Base-by-base conservation (phyloP, 371 early-diverging fungal genomes). In the Mucor plumbeus region DNA sequence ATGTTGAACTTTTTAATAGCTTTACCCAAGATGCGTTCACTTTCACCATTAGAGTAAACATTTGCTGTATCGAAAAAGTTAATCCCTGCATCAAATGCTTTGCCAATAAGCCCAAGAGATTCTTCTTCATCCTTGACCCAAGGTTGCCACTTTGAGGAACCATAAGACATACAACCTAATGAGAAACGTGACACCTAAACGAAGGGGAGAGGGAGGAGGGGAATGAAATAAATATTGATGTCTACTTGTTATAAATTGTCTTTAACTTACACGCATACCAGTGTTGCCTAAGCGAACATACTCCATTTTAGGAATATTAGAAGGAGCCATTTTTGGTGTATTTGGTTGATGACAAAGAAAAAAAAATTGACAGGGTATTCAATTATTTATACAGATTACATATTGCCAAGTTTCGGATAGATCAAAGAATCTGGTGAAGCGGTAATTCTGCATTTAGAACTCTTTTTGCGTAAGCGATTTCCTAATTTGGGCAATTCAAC, bases 61-160 rank as follows among this genome's bases (percentile, higher is more conserved):
- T 81, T 72, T 8, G 68, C 67, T 35, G 70, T 75, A 35, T 70
- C 76, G 38, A 71, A 78, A 38, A 76, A 80, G 53, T 80, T 76
- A 56, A 82, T 79, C 15, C 84, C 84, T 7, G 74, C 74, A 21
- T 81, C 78, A 59, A 68, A 83, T 1, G 84, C 83, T 19, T 68
- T 60, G 14, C 72, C 71, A 48, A 84, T 77, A 26, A 84, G 33
- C 15, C 69, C 68, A 13, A 81, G 48, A 14, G 75, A 67, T 35
- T 80, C 78, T 35, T 68, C 77, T 50, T 72, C 73, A 26, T 80
- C 75, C 15, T 80, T 69, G 7, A 73, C 57, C 67, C 67, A 70
- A 8, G 44, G 11, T 53, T 55, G 63, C 67, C 67, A 70, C 26
- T 64, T 59, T 13, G 71, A 63, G 33, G 48, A 55, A 8, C 71